These are phyloP conservation scores for Tubosaeta sp. DNA, from an alignment of 768 basidiomycete genomes.

Conservation along the genomic window DNA sequence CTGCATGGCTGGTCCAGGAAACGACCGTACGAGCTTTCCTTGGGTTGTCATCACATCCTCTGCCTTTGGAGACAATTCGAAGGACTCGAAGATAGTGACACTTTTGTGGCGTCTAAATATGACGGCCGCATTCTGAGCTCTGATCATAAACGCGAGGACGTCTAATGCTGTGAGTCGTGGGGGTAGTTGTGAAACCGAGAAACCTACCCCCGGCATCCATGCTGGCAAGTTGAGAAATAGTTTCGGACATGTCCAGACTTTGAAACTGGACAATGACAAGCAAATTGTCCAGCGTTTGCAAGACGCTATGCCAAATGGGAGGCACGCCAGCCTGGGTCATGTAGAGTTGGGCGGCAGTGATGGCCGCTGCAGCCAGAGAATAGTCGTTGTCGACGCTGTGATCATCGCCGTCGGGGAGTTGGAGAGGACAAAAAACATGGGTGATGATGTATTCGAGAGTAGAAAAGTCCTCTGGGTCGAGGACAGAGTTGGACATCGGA, in stretches of 20 bases:
- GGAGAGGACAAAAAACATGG: slow-evolving; percentile 43
- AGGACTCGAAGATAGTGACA: slow-evolving; percentile 39
- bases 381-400: slow-evolving; percentile 20
- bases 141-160: slow-evolving; percentile 35
- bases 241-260: slow-evolving; percentile 7
- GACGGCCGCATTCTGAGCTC: slow-evolving; percentile 46
- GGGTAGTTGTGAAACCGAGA: not conserved
- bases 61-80: slow-evolving; percentile 40
- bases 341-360: slow-evolving; percentile 20
- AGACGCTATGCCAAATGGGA: slow-evolving; percentile 31
- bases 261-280: slow-evolving; percentile 9
- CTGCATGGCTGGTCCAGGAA: slow-evolving; percentile 42
- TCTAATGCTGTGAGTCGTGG: slow-evolving; percentile 25
- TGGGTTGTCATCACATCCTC: slow-evolving; percentile 32
- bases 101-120: slow-evolving; percentile 32
- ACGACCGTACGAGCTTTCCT: slow-evolving; percentile 45
- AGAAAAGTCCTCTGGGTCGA: not conserved
- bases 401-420: slow-evolving; percentile 38
- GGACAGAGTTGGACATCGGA: slow-evolving; percentile 7
- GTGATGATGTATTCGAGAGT: slow-evolving; percentile 32
- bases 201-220: slow-evolving; percentile 21
- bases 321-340: slow-evolving; percentile 3
- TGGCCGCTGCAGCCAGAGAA: slow-evolving; percentile 21
- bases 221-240: slow-evolving; percentile 10
- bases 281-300: slow-evolving; percentile 30